Percentiles rank a stretch among this genome's conserved stretches.
phyloP scores from a whole-genome alignment of 768 basidiomycete genomes.

The Lactifluus echinatus region DNA sequence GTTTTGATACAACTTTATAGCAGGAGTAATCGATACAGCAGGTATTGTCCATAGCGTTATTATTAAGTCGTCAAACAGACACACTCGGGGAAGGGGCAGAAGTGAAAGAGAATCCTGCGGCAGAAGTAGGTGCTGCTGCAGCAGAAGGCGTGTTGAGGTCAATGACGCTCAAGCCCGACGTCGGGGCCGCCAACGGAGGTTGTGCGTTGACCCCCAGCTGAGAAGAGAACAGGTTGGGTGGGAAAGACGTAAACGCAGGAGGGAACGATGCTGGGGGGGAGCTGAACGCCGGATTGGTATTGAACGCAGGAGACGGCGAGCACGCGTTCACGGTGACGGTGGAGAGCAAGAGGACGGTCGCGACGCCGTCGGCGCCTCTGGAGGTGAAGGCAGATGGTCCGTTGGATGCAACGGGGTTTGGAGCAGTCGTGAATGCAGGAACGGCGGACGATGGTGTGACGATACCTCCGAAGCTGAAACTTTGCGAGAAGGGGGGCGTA shows the following conservation, averaged over 20 bases:
- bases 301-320: not conserved
- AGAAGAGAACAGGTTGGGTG: not conserved
- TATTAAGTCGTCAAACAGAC: not conserved
- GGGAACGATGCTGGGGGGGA: not conserved
- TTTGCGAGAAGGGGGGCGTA: not conserved
- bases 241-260: not conserved
- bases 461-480: not conserved
- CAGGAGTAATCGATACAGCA: not conserved
- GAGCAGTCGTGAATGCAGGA: not conserved
- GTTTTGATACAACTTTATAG: not conserved
- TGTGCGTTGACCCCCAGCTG: not conserved
- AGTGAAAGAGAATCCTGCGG: not conserved
- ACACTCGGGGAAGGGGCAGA: not conserved
- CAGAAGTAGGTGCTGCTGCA: not conserved
- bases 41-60: not conserved
- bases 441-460: not conserved
- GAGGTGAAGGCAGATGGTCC: not conserved
- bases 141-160: not conserved
- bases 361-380: constrained; percentile 5
- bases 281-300: not conserved
- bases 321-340: not conserved
- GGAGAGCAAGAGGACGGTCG: constrained; percentile 8
- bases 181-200: not conserved
- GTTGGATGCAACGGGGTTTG: not conserved
- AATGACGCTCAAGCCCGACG: not conserved